Base-by-base conservation (phyloP, 179 eudicot genomes). In the Vitellaria paradoxa region DNA sequence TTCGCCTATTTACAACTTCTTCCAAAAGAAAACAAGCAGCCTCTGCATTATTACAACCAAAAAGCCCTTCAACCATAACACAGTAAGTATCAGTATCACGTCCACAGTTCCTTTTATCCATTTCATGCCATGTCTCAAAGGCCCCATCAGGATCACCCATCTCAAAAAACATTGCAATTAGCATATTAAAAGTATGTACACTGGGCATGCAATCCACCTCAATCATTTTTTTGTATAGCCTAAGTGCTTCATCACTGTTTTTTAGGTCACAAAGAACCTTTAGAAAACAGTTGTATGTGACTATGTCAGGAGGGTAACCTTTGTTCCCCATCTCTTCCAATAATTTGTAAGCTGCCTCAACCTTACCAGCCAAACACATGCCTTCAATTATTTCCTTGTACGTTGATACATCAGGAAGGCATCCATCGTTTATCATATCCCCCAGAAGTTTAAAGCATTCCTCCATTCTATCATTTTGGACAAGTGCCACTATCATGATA, bases 231-330 rank as follows among this genome's bases (percentile, higher is more conserved):
- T 76, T 45, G 76, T 87, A 95, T 61, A 95, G 90, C 76, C 85
- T 84, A 63, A 89, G 60, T 11, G 93, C 97, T 82, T 91, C 97
- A 61, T 82, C 88, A 37, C 86, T 81, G 66, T 86, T 77, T 81
- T 86, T 93, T 59, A 80, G 82, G 71, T 95, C 95, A 80, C 99
- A 95, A 63, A 95, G 90, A 81, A 95, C 99, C 82, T 91, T 91
- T 21, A 95, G 91, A 79, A 95, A 91, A 85, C 98, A 95, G 75
- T 95, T 95, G 84, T 89, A 93, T 21, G 99, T 88, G 59, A 95
- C 98, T 26, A 95, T 89, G 85, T 95, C 99, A 13, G 92, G 91
- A 81, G 99, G 99, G 65, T 88, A 95, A 26, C 99, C 96, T 49
- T 86, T 91, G 65, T 80, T 88, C 64, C 89, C 91, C 98, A 90